These are phyloP conservation scores for Trichoderma cornu-damae DNA, from an alignment of 2,329 filamentous ascomycete genomes.

Conservation along the genomic window DNA sequence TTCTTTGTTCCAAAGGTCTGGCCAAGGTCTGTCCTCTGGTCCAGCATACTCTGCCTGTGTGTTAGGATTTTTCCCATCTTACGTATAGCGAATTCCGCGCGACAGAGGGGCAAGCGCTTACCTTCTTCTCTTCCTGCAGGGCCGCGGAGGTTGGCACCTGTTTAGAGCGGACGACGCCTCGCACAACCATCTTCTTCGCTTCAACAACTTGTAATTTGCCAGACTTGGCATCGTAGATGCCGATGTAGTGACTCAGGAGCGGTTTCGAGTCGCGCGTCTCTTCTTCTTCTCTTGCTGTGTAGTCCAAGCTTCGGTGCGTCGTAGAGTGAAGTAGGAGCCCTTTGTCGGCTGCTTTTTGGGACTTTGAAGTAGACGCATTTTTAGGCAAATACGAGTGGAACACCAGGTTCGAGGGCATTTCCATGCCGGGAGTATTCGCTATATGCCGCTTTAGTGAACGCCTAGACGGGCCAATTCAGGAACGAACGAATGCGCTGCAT, in stretches of 20 bases:
- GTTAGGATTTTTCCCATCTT: conserved; percentile 23
- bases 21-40: conserved; percentile 64
- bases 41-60: conserved; percentile 48
- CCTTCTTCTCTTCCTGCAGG: conserved; percentile 21
- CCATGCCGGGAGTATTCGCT: conserved; percentile 36
- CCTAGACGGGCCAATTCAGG: neutral
- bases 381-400: conserved; percentile 48
- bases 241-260: conserved; percentile 58
- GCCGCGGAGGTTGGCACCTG: conserved; percentile 45
- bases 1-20: conserved; percentile 82
- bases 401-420: conserved; percentile 32
- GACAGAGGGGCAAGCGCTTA: neutral
- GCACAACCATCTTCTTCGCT: conserved; percentile 59
- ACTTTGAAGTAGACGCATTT: conserved; percentile 32
- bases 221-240: conserved; percentile 57
- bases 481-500: conserved; percentile 26
- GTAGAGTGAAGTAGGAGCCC: conserved; percentile 56
- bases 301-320: conserved; percentile 53
- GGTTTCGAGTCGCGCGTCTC: conserved; percentile 29
- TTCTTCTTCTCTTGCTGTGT: conserved; percentile 50
- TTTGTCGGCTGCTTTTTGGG: conserved; percentile 37
- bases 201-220: conserved; percentile 57
- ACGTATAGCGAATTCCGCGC: neutral
- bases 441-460: conserved; percentile 24
- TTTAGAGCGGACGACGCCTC: conserved; percentile 53